Base-by-base conservation (phyloP, 2,329 filamentous ascomycete species). In the Xylariaceae sp. region DNA sequence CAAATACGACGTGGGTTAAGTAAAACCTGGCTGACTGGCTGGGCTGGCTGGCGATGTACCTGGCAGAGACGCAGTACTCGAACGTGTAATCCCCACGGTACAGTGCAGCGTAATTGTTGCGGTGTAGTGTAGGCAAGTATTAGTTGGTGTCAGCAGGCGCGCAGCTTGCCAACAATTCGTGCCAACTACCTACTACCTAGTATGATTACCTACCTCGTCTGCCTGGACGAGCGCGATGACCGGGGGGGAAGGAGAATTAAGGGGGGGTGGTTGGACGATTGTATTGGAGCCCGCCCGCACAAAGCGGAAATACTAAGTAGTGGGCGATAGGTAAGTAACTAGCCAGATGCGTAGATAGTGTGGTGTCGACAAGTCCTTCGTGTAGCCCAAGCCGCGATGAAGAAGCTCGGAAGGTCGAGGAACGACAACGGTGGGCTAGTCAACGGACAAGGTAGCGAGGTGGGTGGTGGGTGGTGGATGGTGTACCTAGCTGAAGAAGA, bases 91-190 rank as follows among this genome's bases (percentile, higher is more conserved):
- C 23, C 23, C 4, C 5, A 58, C 61, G 64, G 60, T 60, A 56
- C 56, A 60, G 48, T 62, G 62, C 59, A 64, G 59, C 57, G 57
- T 45, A 58, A 47, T 51, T 58, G 62, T 64, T 66, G 62, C 62
- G 64, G 62, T 66, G 64, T 64, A 30, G 23, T 30, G 23, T 30
- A 30, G 62, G 57, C 56, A 15, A 11, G 49, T 61, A 55, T 55
- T 59, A 64, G 68, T 66, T 66, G 67, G 68, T 69, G 67, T 70
- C 68, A 69, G 68, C 68, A 70, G 58, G 58, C 66, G 64, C 64
- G 63, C 62, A 59, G 58, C 53, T 50, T 63, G 66, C 68, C 64
- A 68, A 64, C 63, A 60, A 53, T 53, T 54, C 42, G 58, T 47
- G 44, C 63, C 59, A 55, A 59, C 53, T 57, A 45, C 42, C 42